Conservation (phyloP, 345 rosid species). For the Populus euphratica region DNA sequence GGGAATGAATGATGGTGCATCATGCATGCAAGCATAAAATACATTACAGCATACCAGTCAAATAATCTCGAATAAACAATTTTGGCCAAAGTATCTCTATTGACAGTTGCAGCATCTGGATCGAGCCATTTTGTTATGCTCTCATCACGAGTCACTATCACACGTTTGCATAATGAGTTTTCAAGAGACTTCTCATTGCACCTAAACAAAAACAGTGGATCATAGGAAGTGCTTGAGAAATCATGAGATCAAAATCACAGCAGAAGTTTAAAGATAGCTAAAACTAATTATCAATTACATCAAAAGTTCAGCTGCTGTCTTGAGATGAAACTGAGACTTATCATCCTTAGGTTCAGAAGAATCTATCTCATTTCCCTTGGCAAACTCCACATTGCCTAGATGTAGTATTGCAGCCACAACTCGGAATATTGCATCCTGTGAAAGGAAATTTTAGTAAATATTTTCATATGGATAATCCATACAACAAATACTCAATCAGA, state of each 20-base stretch:
- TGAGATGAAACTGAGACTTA: conserved; percentile 74
- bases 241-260: background rate
- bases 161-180: conserved; percentile 96
- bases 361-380: conserved; percentile 79
- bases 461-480: conserved; percentile 9
- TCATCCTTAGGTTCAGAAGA: conserved; percentile 88
- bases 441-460: conserved; percentile 25
- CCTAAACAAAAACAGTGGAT: conserved; percentile 45
- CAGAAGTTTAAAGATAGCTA: conserved; percentile 6
- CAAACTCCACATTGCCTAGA: conserved; percentile 89
- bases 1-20: too few species aligned
- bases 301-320: conserved; percentile 81
- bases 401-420: conserved; percentile 94
- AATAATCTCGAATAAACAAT: conserved; percentile 83
- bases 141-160: conserved; percentile 94
- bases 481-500: conserved; percentile 3
- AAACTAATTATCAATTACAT: conserved; percentile 37
- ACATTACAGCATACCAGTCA: conserved; percentile 65
- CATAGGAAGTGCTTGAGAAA: conserved; percentile 15
- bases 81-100: conserved; percentile 96
- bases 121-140: conserved; percentile 91
- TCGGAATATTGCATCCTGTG: conserved; percentile 81
- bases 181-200: conserved; percentile 81
- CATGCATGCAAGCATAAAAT: background rate
- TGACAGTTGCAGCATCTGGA: conserved; percentile 72